phyloP scores from a whole-genome alignment of 352 stramenopile species.

The Plasmopara viticola region DNA sequence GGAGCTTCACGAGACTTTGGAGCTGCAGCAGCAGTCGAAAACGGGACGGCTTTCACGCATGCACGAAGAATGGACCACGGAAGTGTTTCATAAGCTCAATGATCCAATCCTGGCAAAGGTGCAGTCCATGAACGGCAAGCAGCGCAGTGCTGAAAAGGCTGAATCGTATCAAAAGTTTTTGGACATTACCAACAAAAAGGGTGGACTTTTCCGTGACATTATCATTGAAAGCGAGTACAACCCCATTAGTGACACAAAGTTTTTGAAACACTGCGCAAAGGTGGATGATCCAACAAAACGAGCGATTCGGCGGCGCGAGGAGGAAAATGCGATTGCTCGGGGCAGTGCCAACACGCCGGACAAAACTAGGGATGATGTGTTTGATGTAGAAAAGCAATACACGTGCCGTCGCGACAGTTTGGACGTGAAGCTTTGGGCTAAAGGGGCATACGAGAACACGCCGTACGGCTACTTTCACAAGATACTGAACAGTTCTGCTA shows the following conservation, averaged over 20 bases:
- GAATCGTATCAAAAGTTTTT: conserved; percentile 71
- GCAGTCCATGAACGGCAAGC: conserved; percentile 42
- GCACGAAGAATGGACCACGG: conserved; percentile 62
- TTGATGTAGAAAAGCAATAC: conserved; percentile 4
- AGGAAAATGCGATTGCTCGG: conserved; percentile 59
- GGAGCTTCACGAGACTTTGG: conserved; percentile 57
- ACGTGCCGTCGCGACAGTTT: conserved; percentile 52
- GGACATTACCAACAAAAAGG: conserved; percentile 79
- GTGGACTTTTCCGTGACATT: conserved; percentile 73
- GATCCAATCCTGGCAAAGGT: conserved; percentile 53
- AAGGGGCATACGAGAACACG: conserved; percentile 68
- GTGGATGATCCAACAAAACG: conserved; percentile 69
- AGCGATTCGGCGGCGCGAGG: conserved; percentile 49
- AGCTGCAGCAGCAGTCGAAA: conserved; percentile 59
- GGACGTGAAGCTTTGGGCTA: conserved; percentile 70
- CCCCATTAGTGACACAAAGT: conserved; percentile 58
- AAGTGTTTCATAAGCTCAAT: conserved; percentile 70
- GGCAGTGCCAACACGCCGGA: conserved; percentile 33
- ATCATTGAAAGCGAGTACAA: conserved; percentile 85
- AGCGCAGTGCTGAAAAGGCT: conserved; percentile 27
- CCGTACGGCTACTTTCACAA: conserved; percentile 84
- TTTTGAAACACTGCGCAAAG: conserved; percentile 34
- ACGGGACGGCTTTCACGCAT: conserved; percentile 56
- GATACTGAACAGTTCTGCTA: conserved; percentile 56
- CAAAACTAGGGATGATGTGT: conserved; percentile 8